Evolutionary conservation across 768 basidiomycete species (phyloP).

Genomic region (Lentinula aciculospora): DNA sequence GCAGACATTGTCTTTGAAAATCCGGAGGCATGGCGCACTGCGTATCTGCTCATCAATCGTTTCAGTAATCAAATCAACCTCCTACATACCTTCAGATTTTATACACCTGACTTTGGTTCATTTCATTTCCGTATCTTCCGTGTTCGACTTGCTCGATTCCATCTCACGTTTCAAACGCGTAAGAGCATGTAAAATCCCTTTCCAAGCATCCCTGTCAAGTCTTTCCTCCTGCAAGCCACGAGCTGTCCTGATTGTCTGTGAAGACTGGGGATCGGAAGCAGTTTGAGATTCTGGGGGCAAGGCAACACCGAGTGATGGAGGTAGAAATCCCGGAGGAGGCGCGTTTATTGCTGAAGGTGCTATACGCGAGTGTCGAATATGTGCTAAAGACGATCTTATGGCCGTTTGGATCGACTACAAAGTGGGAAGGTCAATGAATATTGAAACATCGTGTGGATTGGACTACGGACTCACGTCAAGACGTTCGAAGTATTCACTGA

Average conservation of each 20-base stretch:
- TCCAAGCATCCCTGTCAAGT: constrained; percentile 74
- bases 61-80: background rate
- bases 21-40: background rate
- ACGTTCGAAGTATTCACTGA: constrained; percentile 81
- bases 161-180: constrained; percentile 49
- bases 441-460: background rate
- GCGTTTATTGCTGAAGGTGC: constrained; percentile 87
- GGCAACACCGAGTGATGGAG: constrained; percentile 75
- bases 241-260: constrained; percentile 24
- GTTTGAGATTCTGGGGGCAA: constrained; percentile 40
- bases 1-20: background rate
- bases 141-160: constrained; percentile 9
- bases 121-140: constrained; percentile 1
- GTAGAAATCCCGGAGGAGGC: constrained; percentile 65
- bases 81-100: background rate
- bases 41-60: background rate
- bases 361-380: constrained; percentile 76
- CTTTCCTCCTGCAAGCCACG: constrained; percentile 76
- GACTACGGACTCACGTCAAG: constrained; percentile 55
- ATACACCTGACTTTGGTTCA: background rate
- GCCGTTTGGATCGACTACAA: constrained; percentile 67
- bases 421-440: constrained; percentile 5
- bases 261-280: constrained; percentile 1
- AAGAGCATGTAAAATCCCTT: constrained; percentile 64
- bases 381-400: constrained; percentile 74